Evolutionary conservation across 75 land plant genomes (phyloP).

Genomic region (Cryptomeria japonica): DNA sequence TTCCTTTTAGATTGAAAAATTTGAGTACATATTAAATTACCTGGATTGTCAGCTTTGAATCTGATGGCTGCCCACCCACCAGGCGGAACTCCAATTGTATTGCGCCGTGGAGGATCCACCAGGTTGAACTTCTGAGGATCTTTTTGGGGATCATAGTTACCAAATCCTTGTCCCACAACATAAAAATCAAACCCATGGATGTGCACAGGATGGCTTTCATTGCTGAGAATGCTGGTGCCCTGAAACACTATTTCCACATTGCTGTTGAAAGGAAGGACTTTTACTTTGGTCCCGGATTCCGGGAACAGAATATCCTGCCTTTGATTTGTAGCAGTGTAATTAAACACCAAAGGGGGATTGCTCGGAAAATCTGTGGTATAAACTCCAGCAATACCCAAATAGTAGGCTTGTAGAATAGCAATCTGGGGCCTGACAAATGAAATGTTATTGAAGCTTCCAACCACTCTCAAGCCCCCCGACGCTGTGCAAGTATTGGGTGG

Average conservation of each 20-base stretch:
- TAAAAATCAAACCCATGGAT: background rate
- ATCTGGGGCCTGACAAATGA: background rate
- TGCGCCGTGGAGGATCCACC: background rate
- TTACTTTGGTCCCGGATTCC: background rate
- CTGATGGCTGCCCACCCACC: conserved; percentile 1
- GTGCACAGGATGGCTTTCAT: background rate
- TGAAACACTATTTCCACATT: background rate
- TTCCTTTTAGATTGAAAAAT: too few species aligned
- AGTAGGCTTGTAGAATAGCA: background rate
- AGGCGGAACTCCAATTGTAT: background rate
- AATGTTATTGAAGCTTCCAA: conserved; percentile 8
- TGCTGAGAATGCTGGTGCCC: background rate
- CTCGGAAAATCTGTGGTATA: background rate
- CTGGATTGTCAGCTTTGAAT: background rate
- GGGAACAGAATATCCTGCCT: background rate
- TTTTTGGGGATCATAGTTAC: background rate
- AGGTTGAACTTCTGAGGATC: background rate
- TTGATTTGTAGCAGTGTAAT: background rate
- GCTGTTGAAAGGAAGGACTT: background rate
- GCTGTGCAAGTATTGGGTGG: background rate
- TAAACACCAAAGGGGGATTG: background rate
- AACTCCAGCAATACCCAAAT: background rate
- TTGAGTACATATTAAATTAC: background rate
- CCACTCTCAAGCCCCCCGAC: background rate
- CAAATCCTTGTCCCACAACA: background rate